A percentile compares a stretch with the other conserved stretches of the same genome.
phyloP scores from a whole-genome alignment of 2,329 filamentous ascomycete species.

The Ploettnerulaceae sp. region DNA sequence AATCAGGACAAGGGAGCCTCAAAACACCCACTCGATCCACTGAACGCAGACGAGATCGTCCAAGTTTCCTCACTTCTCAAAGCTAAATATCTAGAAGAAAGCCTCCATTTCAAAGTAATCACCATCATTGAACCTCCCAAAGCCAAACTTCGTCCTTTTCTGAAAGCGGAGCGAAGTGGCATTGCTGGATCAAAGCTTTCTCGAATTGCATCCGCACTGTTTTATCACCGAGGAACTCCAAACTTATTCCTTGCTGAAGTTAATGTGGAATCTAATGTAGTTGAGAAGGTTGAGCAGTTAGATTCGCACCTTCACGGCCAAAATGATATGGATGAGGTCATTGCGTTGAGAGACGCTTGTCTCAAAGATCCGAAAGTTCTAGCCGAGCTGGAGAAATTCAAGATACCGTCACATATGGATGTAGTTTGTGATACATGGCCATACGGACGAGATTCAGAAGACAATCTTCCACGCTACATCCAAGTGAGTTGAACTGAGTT shows the following conservation, averaged over 20 bases:
- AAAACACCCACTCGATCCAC: conserved; percentile 24
- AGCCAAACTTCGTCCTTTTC: conserved; percentile 16
- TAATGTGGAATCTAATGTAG: conserved; percentile 14
- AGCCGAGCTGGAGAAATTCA: conserved; percentile 19
- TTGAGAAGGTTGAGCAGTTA: conserved; percentile 21
- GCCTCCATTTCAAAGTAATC: conserved; percentile 27
- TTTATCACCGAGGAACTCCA: conserved; percentile 24
- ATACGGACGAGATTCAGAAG: conserved; percentile 26
- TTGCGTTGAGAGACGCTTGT: conserved; percentile 25
- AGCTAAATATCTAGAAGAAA: conserved; percentile 12
- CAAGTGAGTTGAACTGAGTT: conserved; percentile 17
- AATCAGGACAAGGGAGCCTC: neutral
- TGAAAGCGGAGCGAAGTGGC: conserved; percentile 23
- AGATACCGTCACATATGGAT: conserved; percentile 19
- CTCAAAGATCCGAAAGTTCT: conserved; percentile 21
- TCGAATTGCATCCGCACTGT: conserved; percentile 20
- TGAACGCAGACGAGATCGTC: conserved; percentile 21
- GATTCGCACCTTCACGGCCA: conserved; percentile 23
- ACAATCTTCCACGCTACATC: conserved; percentile 23
- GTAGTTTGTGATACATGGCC: conserved; percentile 29
- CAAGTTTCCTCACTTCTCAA: conserved; percentile 22
- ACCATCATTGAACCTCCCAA: conserved; percentile 26
- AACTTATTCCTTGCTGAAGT: conserved; percentile 23
- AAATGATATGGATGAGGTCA: conserved; percentile 25
- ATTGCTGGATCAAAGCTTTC: conserved; percentile 2